Base-by-base conservation (phyloP, 768 basidiomycete genomes). In the Aureoboletus auriporus region DNA sequence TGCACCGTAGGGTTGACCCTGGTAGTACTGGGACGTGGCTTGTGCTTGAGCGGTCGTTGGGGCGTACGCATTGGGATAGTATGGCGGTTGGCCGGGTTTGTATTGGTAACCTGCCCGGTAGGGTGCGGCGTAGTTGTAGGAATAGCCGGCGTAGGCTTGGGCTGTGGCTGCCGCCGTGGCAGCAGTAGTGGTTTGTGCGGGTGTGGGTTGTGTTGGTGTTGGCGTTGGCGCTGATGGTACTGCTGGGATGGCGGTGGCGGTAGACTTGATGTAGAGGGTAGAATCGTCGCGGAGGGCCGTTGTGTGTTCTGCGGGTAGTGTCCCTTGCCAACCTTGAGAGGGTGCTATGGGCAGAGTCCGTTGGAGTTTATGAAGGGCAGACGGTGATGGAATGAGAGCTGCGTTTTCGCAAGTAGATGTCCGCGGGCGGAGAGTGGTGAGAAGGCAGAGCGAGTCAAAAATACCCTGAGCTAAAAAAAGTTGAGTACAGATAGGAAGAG, bases 361-460 rank as follows among this genome's bases (percentile, higher is more conserved):
- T 56, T 89, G 84, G 3, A 93, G 74, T 58, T 77, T 82, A 54
- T 77, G 84, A n/a, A 92, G 75, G 47, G 80, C 66, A 26, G 79
- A 68, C 8, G 83, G 65, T 0, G 87, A 75, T 4, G 89, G 90
- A 8, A 82, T 58, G 30, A 93, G 70, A 1, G 82, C 73, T 1
- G 69, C 59, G 23, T 70, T 52, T 42, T 64, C 62, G 39, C 73
- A 70, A 41, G 68, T 67, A 16, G 75, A 69, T 23, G 64, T 70
- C 44, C 86, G 79, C 28, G 89, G 89, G 47, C 89, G 80, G 42
- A 93, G 70, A 5, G 86, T 85, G 1, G 83, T 69, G 34, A 93
- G 74, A 16, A 86, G 54, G 4, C 76, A 72, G 46, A 93, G 72
- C 10, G 89, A 89, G 47, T 85, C 75, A 46, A 84, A 59, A 48